Conservation (phyloP, 768 basidiomycete species). For the Tylopilus balloui region DNA sequence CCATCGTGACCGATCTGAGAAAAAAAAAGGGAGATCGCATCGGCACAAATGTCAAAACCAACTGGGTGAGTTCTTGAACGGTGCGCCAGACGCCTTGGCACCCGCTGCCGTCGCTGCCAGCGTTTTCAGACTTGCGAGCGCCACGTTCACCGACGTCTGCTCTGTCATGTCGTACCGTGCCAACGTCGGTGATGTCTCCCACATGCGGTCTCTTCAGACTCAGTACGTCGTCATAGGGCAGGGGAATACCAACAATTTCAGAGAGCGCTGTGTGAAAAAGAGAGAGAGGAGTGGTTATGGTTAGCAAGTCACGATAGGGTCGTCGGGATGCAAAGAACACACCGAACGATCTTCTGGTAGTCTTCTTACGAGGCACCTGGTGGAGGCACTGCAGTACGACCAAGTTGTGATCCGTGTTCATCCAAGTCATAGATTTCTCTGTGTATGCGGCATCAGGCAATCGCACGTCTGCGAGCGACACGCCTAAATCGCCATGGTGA, state of each 20-base stretch:
- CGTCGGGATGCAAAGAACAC: conserved; percentile 16
- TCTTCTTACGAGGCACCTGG: conserved; percentile 96
- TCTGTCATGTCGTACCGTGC: conserved; percentile 83
- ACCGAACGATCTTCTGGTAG: conserved; percentile 97
- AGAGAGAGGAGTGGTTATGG: no score
- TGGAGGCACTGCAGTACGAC: conserved; percentile 85
- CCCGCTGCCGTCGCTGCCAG: conserved; percentile 49
- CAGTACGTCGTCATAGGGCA: conserved; percentile 88
- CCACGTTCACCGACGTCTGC: conserved; percentile 66
- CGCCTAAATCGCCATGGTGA: conserved; percentile 95
- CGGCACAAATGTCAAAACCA: neutral
- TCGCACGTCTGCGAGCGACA: conserved; percentile 93
- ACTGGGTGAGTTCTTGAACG: conserved; percentile 51
- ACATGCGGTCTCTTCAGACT: conserved; percentile 86
- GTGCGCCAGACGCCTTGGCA: conserved; percentile 51
- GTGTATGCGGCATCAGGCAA: conserved; percentile 93
- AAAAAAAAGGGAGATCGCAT: neutral
- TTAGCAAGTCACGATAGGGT: neutral
- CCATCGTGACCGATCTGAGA: conserved; percentile 98
- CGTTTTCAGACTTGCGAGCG: conserved; percentile 61
- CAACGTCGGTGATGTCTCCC: conserved; percentile 91
- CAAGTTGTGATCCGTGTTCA: conserved; percentile 95
- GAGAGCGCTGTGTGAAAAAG: conserved; percentile 63
- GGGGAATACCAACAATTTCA: conserved; percentile 69
- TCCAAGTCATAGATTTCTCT: conserved; percentile 81